A percentile compares a stretch with the other conserved stretches of the same genome.
phyloP scores from a whole-genome alignment of 495 filamentous ascomycete species.

The Xylaria venustula region DNA sequence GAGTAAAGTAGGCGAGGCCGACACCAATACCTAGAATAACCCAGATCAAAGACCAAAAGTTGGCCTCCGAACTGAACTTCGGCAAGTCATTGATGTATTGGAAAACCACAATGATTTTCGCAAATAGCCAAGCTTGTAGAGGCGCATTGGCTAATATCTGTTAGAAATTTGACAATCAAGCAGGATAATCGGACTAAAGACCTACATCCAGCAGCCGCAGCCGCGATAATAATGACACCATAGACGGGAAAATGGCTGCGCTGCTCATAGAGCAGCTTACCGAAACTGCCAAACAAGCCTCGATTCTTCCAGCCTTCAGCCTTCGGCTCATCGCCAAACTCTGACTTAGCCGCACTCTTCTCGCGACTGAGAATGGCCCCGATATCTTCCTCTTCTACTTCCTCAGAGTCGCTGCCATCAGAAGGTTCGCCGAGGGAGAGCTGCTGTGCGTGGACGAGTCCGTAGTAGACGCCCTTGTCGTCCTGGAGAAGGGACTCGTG shows the following conservation, averaged over 20 bases:
- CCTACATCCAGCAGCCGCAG: conserved; percentile 38
- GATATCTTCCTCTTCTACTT: conserved; percentile 42
- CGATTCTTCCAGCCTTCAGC: conserved; percentile 31
- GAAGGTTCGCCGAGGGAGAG: conserved; percentile 36
- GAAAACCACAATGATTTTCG: conserved; percentile 42
- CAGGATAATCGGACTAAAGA: not conserved
- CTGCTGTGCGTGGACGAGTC: conserved; percentile 56
- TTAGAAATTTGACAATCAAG: conserved; percentile 7
- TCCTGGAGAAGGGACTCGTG: conserved; percentile 65
- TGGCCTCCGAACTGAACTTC: conserved; percentile 24
- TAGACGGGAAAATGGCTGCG: conserved; percentile 37
- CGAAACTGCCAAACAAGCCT: conserved; percentile 45
- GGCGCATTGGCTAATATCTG: conserved; percentile 32
- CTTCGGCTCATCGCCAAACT: conserved; percentile 21
- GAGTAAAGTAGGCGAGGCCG: conserved; percentile 39
- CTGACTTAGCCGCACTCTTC: conserved; percentile 44
- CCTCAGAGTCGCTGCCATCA: conserved; percentile 25
- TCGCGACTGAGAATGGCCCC: conserved; percentile 40
- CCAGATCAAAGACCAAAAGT: conserved; percentile 53
- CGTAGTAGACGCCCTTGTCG: conserved; percentile 55
- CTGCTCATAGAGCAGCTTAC: conserved; percentile 46
- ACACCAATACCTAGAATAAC: conserved; percentile 39
- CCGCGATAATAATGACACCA: conserved; percentile 32
- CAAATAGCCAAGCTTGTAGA: conserved; percentile 46
- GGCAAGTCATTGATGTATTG: conserved; percentile 18